Percentiles rank a stretch among this genome's conserved stretches.
Conservation (phyloP, 2,329 filamentous ascomycete genomes). For the Alternaria longipes region DNA sequence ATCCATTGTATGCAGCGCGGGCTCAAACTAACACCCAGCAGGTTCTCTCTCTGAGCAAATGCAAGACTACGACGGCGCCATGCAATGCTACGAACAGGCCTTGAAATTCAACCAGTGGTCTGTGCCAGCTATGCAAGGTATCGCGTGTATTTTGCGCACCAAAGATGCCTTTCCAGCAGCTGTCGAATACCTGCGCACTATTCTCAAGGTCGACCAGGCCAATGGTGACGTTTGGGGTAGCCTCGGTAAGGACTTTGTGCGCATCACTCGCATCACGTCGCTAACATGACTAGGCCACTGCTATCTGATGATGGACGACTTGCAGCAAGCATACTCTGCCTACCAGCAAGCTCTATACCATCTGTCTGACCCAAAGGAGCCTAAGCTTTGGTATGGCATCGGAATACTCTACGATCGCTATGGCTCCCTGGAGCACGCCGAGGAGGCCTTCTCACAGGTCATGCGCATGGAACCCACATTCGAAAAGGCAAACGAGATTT, state of each 20-base stretch:
- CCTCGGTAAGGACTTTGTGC: slow-evolving; percentile 68
- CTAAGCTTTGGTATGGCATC: slow-evolving; percentile 98
- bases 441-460: slow-evolving; percentile 97
- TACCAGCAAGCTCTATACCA: slow-evolving; percentile 97
- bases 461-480: slow-evolving; percentile 99
- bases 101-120: slow-evolving; percentile 88
- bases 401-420: slow-evolving; percentile 97
- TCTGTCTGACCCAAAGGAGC: slow-evolving; percentile 93
- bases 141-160: slow-evolving; percentile 88
- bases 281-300: slow-evolving; percentile 76
- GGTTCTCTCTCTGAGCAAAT: slow-evolving; percentile 87
- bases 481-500: slow-evolving; percentile 99
- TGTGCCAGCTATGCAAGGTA: slow-evolving; percentile 90
- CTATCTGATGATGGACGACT: slow-evolving; percentile 97
- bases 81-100: slow-evolving; percentile 89
- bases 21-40: slow-evolving; percentile 51
- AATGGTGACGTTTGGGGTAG: slow-evolving; percentile 98
- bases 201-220: slow-evolving; percentile 85
- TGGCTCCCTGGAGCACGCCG: slow-evolving; percentile 93
- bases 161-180: slow-evolving; percentile 95
- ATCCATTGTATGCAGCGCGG: slow-evolving; percentile 21
- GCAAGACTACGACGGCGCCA: slow-evolving; percentile 87
- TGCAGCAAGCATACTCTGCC: slow-evolving; percentile 95
- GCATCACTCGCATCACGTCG: neutral
- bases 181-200: slow-evolving; percentile 89